These are phyloP conservation scores for Acacia crassicarpa DNA, from an alignment of 306 rosid species.

Conservation along the genomic window DNA sequence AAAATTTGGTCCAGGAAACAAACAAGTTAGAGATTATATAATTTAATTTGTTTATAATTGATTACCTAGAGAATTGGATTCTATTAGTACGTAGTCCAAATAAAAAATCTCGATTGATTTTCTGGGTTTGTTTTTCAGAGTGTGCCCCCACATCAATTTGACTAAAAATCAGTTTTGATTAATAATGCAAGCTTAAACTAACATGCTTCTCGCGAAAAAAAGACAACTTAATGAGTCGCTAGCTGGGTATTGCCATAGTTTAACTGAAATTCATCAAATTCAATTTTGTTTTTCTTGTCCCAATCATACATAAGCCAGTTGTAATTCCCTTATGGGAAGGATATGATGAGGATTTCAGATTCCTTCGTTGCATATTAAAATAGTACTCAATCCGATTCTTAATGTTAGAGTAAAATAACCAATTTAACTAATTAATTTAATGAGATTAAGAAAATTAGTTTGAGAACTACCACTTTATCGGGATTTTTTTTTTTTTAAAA, in stretches of 20 bases:
- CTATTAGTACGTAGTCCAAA: not conserved
- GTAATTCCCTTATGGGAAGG: conserved; percentile 28
- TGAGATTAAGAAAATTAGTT: too few relatives aligned
- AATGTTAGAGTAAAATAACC: too few relatives aligned
- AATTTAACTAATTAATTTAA: too few relatives aligned
- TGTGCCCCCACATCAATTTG: conserved; percentile 40
- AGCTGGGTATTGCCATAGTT: not conserved
- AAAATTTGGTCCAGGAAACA: conserved; percentile 18
- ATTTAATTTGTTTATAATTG: not conserved
- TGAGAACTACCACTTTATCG: too few relatives aligned
- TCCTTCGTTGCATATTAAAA: not conserved
- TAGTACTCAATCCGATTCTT: not conserved
- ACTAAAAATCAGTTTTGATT: conserved; percentile 32
- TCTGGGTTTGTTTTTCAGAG: conserved; percentile 28
- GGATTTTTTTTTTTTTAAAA: too few relatives aligned
- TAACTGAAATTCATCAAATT: not conserved
- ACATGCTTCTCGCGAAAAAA: conserved; percentile 30
- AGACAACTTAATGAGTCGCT: conserved; percentile 24
- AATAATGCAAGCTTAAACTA: not conserved
- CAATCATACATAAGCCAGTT: conserved; percentile 12
- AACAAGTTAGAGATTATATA: conserved; percentile 34
- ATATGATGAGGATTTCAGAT: conserved; percentile 16
- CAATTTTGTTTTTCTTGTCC: not conserved
- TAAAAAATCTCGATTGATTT: conserved; percentile 29
- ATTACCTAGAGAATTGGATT: conserved; percentile 30